Percentiles rank a stretch among this genome's conserved stretches.
Evolutionary conservation across 2,329 filamentous ascomycete species (phyloP).

Genomic region (Leptographium radiaticola): DNA sequence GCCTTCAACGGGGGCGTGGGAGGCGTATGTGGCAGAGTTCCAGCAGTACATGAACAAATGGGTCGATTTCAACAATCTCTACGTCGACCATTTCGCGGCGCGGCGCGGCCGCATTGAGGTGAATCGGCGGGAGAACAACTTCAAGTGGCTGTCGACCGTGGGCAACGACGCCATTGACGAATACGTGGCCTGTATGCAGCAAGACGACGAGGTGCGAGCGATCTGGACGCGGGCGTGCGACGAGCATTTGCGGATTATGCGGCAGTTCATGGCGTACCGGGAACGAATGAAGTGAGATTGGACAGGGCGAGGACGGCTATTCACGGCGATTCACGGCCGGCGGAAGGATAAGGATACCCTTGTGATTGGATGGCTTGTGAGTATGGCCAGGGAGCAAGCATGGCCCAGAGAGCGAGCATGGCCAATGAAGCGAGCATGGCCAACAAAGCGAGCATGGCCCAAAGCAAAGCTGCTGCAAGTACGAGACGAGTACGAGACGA

Average conservation of each 20-base stretch:
- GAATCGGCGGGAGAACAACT: conserved; percentile 26
- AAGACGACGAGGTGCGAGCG: conserved; percentile 50
- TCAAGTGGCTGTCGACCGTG: conserved; percentile 28
- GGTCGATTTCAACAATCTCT: conserved; percentile 34
- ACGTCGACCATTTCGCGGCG: conserved; percentile 42
- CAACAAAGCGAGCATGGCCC: too few relatives aligned
- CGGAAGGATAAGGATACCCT: too few relatives aligned
- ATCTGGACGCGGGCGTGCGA: conserved; percentile 48
- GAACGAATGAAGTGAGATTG: conserved; percentile 24
- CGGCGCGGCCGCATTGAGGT: conserved; percentile 31
- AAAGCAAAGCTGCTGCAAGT: too few relatives aligned
- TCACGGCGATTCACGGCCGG: too few relatives aligned
- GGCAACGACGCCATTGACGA: conserved; percentile 35
- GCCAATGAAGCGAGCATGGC: too few relatives aligned
- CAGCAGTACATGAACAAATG: conserved; percentile 39
- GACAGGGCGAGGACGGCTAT: too few relatives aligned
- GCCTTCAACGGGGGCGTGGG: conserved; percentile 30
- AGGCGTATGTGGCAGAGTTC: conserved; percentile 40
- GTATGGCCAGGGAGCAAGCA: too few relatives aligned
- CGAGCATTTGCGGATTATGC: conserved; percentile 44
- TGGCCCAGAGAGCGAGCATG: too few relatives aligned
- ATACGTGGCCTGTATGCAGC: conserved; percentile 47
- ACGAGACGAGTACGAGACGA: too few relatives aligned
- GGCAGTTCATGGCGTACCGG: conserved; percentile 39
- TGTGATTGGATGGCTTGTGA: too few relatives aligned